A percentile compares a stretch with the other conserved stretches of the same genome.
These are phyloP conservation scores for Babesia divergens DNA, from an alignment of 169 alveolate genomes.

Conservation along the genomic window DNA sequence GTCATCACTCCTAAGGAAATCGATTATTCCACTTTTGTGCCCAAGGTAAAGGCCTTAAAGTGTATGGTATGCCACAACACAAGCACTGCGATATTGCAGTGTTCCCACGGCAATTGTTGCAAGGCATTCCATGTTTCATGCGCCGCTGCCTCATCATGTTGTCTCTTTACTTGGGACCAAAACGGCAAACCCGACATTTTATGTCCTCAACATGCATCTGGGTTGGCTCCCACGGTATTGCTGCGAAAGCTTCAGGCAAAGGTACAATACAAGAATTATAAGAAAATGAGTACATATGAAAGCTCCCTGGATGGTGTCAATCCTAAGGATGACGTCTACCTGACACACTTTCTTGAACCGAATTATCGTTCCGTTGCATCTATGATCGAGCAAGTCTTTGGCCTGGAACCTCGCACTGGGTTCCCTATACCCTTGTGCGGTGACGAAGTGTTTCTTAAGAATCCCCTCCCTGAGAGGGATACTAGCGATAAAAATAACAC, in stretches of 20 bases:
- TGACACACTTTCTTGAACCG: conserved; percentile 53
- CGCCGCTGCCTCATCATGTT: conserved; percentile 72
- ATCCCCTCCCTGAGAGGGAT: background rate
- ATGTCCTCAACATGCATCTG: conserved; percentile 74
- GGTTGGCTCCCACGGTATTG: conserved; percentile 75
- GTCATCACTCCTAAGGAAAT: conserved; percentile 44
- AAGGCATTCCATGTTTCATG: conserved; percentile 77
- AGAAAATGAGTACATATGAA: conserved; percentile 40
- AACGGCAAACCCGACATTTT: conserved; percentile 67
- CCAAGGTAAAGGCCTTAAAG: conserved; percentile 68
- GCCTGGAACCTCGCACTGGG: conserved; percentile 19
- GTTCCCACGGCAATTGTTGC: conserved; percentile 69
- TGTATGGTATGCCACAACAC: conserved; percentile 51
- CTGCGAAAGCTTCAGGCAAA: conserved; percentile 72
- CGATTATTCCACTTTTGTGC: conserved; percentile 55
- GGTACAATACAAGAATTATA: conserved; percentile 57
- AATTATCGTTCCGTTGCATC: conserved; percentile 42
- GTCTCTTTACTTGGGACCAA: conserved; percentile 70
- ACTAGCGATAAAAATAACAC: background rate
- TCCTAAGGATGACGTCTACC: conserved; percentile 54
- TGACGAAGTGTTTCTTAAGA: conserved; percentile 5
- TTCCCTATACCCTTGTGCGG: conserved; percentile 28
- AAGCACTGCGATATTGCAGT: conserved; percentile 70
- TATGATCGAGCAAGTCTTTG: conserved; percentile 29
- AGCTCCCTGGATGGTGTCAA: conserved; percentile 19